phyloP scores from a whole-genome alignment of 768 basidiomycete species.

The Rhodotorula sphaerocarpa region DNA sequence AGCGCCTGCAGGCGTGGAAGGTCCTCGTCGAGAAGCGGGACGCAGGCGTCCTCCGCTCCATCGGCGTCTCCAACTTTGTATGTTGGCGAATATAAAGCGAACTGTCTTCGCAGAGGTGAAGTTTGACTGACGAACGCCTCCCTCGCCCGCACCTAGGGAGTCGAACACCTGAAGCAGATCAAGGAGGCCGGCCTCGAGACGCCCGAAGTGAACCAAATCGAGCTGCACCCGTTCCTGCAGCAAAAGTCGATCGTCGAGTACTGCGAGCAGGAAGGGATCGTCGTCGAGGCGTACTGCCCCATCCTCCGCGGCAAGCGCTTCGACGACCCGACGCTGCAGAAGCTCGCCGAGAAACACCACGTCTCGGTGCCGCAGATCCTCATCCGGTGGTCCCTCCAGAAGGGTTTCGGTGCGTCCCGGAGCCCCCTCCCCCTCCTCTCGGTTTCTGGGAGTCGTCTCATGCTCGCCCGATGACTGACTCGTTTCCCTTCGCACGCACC shows the following conservation, averaged over 20 bases:
- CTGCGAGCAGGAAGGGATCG: constrained; percentile 54
- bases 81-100: too few species aligned
- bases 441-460: too few species aligned
- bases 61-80: constrained; percentile 81
- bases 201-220: constrained; percentile 53
- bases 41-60: constrained; percentile 67
- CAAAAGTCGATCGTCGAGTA: constrained; percentile 56
- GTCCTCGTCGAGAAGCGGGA: constrained; percentile 66
- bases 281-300: constrained; percentile 69
- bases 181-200: constrained; percentile 56
- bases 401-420: constrained; percentile 37
- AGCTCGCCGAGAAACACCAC: constrained; percentile 50
- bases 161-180: constrained; percentile 56
- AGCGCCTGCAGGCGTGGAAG: constrained; percentile 49
- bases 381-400: constrained; percentile 49
- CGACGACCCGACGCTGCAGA: constrained; percentile 50
- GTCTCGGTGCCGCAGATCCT: constrained; percentile 47
- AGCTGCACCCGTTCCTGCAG: constrained; percentile 60
- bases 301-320: constrained; percentile 51
- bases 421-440: too few species aligned
- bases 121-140: background rate
- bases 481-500: background rate
- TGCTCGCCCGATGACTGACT: too few species aligned
- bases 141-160: constrained; percentile 38
- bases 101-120: background rate